Conservation (phyloP, 306 rosid species). For the Vigna reflexopilosa region DNA sequence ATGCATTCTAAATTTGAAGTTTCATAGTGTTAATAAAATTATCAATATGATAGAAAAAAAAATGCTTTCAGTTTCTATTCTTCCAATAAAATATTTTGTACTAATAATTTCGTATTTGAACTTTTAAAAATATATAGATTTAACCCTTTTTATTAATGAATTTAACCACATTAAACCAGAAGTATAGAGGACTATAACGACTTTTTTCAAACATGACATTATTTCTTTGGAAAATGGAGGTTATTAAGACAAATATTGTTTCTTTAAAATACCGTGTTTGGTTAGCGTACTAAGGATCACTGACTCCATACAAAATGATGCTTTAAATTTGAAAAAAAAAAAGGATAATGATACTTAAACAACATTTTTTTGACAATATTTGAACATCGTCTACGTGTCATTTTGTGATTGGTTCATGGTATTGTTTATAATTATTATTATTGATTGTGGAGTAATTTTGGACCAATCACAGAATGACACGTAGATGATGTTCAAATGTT, state of each 20-base stretch:
- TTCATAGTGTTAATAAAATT: background rate
- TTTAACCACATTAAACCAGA: background rate
- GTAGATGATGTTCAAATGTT: no score
- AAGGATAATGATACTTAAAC: background rate
- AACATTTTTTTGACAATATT: no score
- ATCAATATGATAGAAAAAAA: background rate
- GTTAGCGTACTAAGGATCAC: background rate
- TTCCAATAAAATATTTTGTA: no score
- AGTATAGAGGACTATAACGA: no score
- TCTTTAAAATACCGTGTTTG: background rate
- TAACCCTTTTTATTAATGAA: no score
- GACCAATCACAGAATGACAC: no score
- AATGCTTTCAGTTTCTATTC: no score
- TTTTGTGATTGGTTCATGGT: no score
- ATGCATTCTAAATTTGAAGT: constrained; percentile 3
- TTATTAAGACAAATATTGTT: background rate
- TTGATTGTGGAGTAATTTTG: no score
- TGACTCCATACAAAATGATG: background rate
- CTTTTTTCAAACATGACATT: background rate
- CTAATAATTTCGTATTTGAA: no score
- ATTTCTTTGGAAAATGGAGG: background rate
- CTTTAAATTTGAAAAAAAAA: background rate
- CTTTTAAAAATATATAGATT: background rate
- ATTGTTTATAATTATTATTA: no score
- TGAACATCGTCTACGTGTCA: no score